Conservation (phyloP, 73 alveolate genomes). For the Blepharisma japonicum region DNA sequence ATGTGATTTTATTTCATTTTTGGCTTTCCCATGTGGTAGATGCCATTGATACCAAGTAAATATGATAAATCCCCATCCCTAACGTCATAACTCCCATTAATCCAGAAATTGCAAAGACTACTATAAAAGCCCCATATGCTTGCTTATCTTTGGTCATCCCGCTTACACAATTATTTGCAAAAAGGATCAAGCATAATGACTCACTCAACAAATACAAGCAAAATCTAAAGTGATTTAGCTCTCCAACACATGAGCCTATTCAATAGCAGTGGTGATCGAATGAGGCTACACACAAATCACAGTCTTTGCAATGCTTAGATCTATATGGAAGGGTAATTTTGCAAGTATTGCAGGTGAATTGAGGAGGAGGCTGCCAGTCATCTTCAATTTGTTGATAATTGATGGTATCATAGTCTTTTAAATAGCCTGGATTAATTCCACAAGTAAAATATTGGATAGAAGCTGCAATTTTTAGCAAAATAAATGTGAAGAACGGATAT, state of each 20-base stretch:
- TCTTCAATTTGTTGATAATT: neutral
- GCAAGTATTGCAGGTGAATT: conserved; percentile 35
- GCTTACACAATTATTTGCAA: conserved; percentile 23
- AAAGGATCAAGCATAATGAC: conserved; percentile 38
- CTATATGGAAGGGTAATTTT: conserved; percentile 47
- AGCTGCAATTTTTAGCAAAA: neutral
- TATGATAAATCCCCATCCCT: conserved; percentile 30
- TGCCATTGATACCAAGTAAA: conserved; percentile 50
- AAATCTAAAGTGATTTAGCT: conserved; percentile 68
- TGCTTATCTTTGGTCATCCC: conserved; percentile 30
- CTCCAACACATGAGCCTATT: conserved; percentile 80
- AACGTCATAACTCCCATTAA: conserved; percentile 39
- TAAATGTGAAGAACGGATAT: neutral
- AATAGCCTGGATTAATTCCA: neutral
- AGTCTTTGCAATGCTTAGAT: conserved; percentile 68
- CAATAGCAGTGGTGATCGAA: conserved; percentile 80
- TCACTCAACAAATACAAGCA: conserved; percentile 51
- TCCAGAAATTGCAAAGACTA: conserved; percentile 41
- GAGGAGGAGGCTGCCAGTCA: conserved; percentile 21
- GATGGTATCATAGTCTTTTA: neutral
- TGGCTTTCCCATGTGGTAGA: conserved; percentile 64
- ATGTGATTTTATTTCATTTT: conserved; percentile 50
- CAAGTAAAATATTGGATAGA: neutral
- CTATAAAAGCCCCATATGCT: conserved; percentile 46
- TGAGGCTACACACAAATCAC: conserved; percentile 60